Evolutionary conservation across 2,329 filamentous ascomycete species (phyloP).

Genomic region (Camillea tinctor): DNA sequence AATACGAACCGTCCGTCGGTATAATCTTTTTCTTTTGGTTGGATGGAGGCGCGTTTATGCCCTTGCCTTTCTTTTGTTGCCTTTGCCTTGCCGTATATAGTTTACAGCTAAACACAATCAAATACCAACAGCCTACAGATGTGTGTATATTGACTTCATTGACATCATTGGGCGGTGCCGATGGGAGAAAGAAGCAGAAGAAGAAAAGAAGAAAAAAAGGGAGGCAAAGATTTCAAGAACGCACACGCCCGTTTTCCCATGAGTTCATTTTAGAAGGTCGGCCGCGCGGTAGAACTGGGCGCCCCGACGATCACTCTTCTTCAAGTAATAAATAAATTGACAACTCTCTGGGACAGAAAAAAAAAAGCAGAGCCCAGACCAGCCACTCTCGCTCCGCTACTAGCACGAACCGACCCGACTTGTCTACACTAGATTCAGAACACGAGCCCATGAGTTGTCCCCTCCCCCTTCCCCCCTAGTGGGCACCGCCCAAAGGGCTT

Average conservation of each 20-base stretch:
- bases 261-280: neutral
- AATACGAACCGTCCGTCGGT: neutral
- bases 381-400: neutral
- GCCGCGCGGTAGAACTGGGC: neutral
- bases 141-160: neutral
- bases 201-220: neutral
- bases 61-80: too few relatives aligned
- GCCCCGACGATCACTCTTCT: neutral
- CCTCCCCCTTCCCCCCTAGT: neutral
- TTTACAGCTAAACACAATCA: neutral
- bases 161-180: neutral
- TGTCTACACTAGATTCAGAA: too few relatives aligned
- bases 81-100: neutral
- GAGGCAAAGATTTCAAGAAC: neutral
- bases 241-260: neutral
- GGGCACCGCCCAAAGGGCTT: neutral
- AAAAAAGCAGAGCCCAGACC: neutral
- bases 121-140: neutral
- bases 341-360: neutral
- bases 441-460: neutral
- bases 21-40: neutral
- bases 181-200: neutral
- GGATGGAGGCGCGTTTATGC: neutral
- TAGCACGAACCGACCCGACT: neutral
- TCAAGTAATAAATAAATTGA: neutral